phyloP scores from a whole-genome alignment of 2,329 filamentous ascomycete species.

The Sporothrix sp. region DNA sequence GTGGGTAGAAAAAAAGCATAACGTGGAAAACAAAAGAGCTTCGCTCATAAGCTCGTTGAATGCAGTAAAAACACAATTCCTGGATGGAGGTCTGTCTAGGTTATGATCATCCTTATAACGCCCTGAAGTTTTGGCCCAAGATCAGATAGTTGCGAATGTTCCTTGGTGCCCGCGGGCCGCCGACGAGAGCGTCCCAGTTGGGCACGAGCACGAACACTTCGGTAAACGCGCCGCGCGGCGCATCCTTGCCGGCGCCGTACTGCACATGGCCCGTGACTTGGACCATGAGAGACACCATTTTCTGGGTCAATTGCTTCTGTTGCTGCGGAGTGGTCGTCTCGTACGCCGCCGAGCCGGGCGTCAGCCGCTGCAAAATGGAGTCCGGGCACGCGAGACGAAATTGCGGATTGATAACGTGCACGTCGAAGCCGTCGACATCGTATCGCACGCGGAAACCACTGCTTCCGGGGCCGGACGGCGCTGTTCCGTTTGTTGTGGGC shows the following conservation, averaged over 20 bases:
- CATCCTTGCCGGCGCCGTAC: constrained; percentile 54
- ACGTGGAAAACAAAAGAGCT: too few species aligned
- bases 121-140: constrained; percentile 62
- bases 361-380: constrained; percentile 23
- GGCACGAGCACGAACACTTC: constrained; percentile 77
- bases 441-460: constrained; percentile 39
- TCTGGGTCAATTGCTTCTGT: constrained; percentile 34
- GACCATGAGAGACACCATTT: constrained; percentile 61
- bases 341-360: constrained; percentile 9
- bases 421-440: constrained; percentile 67
- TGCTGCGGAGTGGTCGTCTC: constrained; percentile 26
- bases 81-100: too few species aligned
- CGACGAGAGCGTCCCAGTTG: constrained; percentile 47
- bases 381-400: constrained; percentile 50
- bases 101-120: too few species aligned
- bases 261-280: constrained; percentile 63
- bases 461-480: background rate
- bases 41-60: too few species aligned
- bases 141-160: constrained; percentile 53
- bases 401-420: constrained; percentile 64
- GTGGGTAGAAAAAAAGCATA: too few species aligned
- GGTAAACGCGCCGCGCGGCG: constrained; percentile 60
- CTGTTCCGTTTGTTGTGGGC: constrained; percentile 6
- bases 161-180: constrained; percentile 42
- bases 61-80: too few species aligned